phyloP scores from a whole-genome alignment of 2,329 filamentous ascomycete species.

The Apiospora saccharicola region DNA sequence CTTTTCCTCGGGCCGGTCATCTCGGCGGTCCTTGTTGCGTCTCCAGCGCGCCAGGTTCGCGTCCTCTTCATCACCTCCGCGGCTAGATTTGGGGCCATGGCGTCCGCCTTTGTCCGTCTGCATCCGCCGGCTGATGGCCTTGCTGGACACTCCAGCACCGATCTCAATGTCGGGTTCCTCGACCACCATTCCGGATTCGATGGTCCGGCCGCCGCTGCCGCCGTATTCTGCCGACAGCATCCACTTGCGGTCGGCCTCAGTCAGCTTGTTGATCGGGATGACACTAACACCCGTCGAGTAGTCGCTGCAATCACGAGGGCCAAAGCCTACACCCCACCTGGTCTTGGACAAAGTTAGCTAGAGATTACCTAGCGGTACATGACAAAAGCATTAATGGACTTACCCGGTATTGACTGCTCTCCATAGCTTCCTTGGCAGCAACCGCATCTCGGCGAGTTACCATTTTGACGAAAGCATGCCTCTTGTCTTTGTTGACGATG shows the following conservation, averaged over 20 bases:
- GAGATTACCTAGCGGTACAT: not conserved
- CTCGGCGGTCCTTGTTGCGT: constrained; percentile 38
- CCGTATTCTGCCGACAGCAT: constrained; percentile 93
- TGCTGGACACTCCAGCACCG: constrained; percentile 94
- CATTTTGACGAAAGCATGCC: constrained; percentile 99
- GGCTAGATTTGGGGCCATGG: constrained; percentile 70
- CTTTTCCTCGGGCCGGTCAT: constrained; percentile 33
- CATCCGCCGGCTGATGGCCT: constrained; percentile 77
- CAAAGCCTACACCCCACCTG: constrained; percentile 97
- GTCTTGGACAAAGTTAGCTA: constrained; percentile 64
- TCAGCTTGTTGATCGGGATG: constrained; percentile 91
- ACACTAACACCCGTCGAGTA: constrained; percentile 91
- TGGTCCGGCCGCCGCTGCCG: constrained; percentile 83
- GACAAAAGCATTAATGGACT: constrained; percentile 42
- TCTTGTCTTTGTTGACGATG: constrained; percentile 97
- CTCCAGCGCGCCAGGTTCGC: constrained; percentile 39
- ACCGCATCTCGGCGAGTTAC: constrained; percentile 86
- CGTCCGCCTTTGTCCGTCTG: constrained; percentile 72
- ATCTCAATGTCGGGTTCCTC: constrained; percentile 99
- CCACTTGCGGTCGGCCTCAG: constrained; percentile 97
- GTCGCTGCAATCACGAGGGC: constrained; percentile 95
- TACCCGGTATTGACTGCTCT: constrained; percentile 78
- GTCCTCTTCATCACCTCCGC: constrained; percentile 43
- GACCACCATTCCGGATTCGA: constrained; percentile 85
- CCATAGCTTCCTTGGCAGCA: constrained; percentile 85